Conservation (phyloP, 2,329 filamentous ascomycete genomes). For the Domatiomyces globalis region DNA sequence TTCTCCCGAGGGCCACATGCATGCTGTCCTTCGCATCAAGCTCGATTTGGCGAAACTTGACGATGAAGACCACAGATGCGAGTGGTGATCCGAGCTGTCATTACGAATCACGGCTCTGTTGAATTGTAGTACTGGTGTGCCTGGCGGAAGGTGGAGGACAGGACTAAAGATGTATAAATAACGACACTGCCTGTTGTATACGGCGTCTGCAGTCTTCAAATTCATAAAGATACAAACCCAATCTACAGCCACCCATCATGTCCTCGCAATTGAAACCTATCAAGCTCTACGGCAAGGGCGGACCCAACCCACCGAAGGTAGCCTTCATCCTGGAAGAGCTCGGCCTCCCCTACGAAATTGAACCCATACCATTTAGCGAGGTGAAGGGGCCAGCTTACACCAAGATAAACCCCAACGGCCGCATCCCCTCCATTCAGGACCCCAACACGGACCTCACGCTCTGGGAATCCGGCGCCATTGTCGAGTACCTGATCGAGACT, state of each 20-base stretch:
- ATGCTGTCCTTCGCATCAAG: neutral
- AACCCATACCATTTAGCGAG: constrained; percentile 10
- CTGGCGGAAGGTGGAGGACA: no score
- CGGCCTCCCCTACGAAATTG: constrained; percentile 21
- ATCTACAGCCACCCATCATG: constrained; percentile 1
- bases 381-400: constrained; percentile 17
- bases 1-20: neutral
- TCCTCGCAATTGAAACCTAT: constrained; percentile 10
- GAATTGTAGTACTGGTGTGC: no score
- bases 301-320: constrained; percentile 19
- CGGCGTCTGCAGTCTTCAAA: no score
- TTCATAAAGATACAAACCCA: no score
- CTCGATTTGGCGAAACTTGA: no score
- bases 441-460: constrained; percentile 27
- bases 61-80: no score
- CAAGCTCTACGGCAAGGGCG: constrained; percentile 7
- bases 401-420: constrained; percentile 18
- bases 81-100: no score
- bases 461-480: constrained; percentile 34
- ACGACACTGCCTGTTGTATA: no score
- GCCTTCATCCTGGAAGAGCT: constrained; percentile 23
- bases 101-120: no score
- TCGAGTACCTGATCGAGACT: constrained; percentile 31
- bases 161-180: no score
- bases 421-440: constrained; percentile 24